Evolutionary conservation across 108 stramenopile species (phyloP), one percentile per base, ranked within the genome.

Genomic region (Aureococcus anophagefferens): DNA sequence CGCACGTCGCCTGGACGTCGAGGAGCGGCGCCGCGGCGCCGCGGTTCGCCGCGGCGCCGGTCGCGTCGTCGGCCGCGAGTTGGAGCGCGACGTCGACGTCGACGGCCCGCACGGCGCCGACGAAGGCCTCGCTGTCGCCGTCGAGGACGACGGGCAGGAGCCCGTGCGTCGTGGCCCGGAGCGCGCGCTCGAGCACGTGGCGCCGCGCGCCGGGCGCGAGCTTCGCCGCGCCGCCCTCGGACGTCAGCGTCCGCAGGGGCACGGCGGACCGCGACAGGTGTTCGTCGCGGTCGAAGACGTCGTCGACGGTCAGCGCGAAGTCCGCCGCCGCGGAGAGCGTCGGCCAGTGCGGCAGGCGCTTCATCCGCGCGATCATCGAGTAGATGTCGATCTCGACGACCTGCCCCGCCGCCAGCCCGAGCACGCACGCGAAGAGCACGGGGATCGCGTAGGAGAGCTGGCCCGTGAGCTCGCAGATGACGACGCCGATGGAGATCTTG

Each of bases 381-480:
- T 72, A 74, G 33, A 78, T 67, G 37, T 59, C 51, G 11, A 17
- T 32, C 15, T 59, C 62, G 32, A 68, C 62, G 32, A 34, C 9
- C 68, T 59, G 69, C 30, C 69, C 74, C 14, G 46, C 40, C 36
- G 63, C 69, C 29, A 40, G 46, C 29, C 63, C 68, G 65, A 64
- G 51, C 51, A 74, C 62, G 35, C 64, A 62, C 29, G 68, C 73
- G 51, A 81, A 37, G 31, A 76, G 66, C 13, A 66, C 46, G 40
- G 83, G 83, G n/a, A 81, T 63, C 33, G 79, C 44, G 65, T 80
- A 76, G 18, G 67, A 69, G 25, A 83, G 76, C 36, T 79, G 63
- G 30, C 79, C 72, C 33, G 83, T 82, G 51, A 83, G 75, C 72
- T 83, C 83, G 45, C 79, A 68, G 18, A 77, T 62, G 16, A 83